These are phyloP conservation scores for Plasmodium sp. DNA, from an alignment of 169 alveolate species.

Conservation along the genomic window DNA sequence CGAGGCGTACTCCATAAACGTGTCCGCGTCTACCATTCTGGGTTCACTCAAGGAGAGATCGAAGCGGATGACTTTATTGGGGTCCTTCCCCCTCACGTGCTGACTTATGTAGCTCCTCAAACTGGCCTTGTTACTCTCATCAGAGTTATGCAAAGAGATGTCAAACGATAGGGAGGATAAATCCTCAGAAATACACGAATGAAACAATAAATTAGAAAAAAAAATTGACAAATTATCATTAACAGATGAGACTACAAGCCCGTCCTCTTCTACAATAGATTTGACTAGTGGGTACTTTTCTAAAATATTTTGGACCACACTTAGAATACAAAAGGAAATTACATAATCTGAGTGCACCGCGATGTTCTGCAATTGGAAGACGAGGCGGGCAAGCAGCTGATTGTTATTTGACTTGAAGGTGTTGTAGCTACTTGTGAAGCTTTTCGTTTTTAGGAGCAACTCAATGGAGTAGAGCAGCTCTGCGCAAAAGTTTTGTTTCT, in stretches of 20 bases:
- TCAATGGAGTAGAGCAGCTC: conserved; percentile 39
- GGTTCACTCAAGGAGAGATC: conserved; percentile 13
- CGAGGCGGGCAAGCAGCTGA: conserved; percentile 11
- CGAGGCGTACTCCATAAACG: not conserved
- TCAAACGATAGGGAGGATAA: conserved; percentile 35
- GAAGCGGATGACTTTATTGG: conserved; percentile 20
- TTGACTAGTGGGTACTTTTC: conserved; percentile 24
- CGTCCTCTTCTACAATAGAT: conserved; percentile 44
- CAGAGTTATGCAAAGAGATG: conserved; percentile 39
- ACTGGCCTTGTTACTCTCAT: not conserved
- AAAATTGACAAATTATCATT: conserved; percentile 32
- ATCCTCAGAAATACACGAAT: conserved; percentile 14
- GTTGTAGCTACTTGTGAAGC: conserved; percentile 18
- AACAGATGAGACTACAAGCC: conserved; percentile 7
- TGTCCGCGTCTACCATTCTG: not conserved
- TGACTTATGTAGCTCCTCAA: not conserved
- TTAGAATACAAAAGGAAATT: conserved; percentile 16
- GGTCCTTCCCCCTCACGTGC: not conserved
- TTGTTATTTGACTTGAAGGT: conserved; percentile 39
- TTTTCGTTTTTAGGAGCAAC: conserved; percentile 36
- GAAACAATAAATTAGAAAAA: conserved; percentile 28
- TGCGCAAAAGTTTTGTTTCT: conserved; percentile 8
- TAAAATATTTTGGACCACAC: not conserved
- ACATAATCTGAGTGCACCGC: conserved; percentile 52
- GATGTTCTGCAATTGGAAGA: conserved; percentile 10